These are phyloP conservation scores for Pachysandra terminalis DNA, from an alignment of 164 flowering plant genomes.

Conservation along the genomic window DNA sequence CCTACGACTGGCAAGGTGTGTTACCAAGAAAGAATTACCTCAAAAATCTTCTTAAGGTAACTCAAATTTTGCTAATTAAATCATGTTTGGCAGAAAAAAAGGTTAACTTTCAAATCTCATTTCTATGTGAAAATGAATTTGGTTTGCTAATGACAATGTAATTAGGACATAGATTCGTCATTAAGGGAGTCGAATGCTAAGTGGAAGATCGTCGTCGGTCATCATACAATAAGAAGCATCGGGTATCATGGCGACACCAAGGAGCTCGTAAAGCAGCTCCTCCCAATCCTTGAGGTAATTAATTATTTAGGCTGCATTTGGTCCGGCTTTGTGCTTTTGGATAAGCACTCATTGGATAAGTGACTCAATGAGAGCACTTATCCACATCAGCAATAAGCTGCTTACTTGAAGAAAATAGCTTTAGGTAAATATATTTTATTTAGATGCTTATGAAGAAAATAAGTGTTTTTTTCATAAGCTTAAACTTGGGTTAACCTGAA, in stretches of 20 bases:
- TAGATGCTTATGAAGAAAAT: too few relatives aligned
- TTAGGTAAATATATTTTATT: too few relatives aligned
- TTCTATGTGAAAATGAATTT: not conserved
- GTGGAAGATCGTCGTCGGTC: conserved; percentile 52
- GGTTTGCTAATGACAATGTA: not conserved
- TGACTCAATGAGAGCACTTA: too few relatives aligned
- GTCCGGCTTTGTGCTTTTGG: too few relatives aligned
- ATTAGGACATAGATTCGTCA: conserved; percentile 35
- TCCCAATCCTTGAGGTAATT: conserved; percentile 38
- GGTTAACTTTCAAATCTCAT: not conserved
- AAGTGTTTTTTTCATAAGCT: too few relatives aligned
- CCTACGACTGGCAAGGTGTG: conserved; percentile 42
- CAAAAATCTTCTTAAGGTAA: conserved; percentile 30
- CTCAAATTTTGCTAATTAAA: not conserved
- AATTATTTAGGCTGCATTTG: too few relatives aligned
- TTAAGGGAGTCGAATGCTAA: conserved; percentile 33
- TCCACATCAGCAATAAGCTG: too few relatives aligned
- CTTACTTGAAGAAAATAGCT: too few relatives aligned
- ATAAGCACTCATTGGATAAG: too few relatives aligned
- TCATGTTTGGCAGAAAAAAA: too few relatives aligned
- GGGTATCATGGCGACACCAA: conserved; percentile 41
- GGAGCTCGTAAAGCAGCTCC: conserved; percentile 30
- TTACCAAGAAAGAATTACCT: conserved; percentile 30
- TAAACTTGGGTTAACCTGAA: too few relatives aligned
- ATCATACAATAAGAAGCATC: conserved; percentile 40